Percentiles rank a stretch among this genome's conserved stretches.
These are phyloP conservation scores for Annona cherimola DNA, from an alignment of 164 flowering plant species.

Conservation along the genomic window DNA sequence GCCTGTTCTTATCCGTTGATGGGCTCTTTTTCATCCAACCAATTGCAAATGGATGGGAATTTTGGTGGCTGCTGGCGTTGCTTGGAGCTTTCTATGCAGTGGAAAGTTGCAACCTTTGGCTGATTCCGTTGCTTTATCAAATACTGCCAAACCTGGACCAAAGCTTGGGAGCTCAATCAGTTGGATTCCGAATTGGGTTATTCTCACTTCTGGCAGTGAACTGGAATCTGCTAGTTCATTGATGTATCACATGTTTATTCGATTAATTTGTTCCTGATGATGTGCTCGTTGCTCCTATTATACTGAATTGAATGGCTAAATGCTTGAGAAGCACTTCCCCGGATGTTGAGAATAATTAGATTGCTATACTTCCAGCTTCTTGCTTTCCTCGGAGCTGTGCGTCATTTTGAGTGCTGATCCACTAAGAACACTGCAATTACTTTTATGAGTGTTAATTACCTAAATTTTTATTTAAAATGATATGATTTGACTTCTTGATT, in stretches of 20 bases:
- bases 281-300: too few relatives aligned
- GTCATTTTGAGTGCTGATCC: neutral
- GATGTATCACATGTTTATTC: too few relatives aligned
- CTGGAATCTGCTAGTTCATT: neutral
- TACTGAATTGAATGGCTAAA: too few relatives aligned
- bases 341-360: too few relatives aligned
- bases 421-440: neutral
- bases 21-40: neutral
- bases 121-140: neutral
- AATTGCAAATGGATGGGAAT: neutral
- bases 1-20: neutral
- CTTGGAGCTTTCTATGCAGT: neutral
- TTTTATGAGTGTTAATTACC: neutral
- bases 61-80: neutral
- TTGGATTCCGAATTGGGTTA: neutral
- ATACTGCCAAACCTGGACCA: neutral
- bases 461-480: neutral
- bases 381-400: neutral
- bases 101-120: neutral
- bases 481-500: slow-evolving; percentile 7
- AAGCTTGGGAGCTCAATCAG: neutral
- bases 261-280: too few relatives aligned
- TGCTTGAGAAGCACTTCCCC: too few relatives aligned
- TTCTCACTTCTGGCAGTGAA: neutral
- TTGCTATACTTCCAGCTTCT: neutral